phyloP scores from a whole-genome alignment of 768 basidiomycete species.

The Candolleomyces aberdarensis region DNA sequence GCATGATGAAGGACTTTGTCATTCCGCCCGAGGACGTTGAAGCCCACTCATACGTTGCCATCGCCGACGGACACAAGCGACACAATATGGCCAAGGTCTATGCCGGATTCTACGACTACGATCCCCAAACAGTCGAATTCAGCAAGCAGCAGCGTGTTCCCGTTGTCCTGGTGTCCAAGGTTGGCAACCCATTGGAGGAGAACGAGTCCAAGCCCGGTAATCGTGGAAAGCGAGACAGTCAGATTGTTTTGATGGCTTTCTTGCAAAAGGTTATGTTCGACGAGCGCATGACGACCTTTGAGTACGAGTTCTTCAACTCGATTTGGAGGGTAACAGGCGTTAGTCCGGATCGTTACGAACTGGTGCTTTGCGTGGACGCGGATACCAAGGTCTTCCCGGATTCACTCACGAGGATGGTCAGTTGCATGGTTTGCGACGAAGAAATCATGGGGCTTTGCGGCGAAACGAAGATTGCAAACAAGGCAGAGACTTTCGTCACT shows the following conservation, averaged over 20 bases:
- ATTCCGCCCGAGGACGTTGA: conserved; percentile 81
- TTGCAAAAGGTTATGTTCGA: conserved; percentile 99
- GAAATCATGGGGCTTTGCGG: conserved; percentile 99
- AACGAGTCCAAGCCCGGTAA: conserved; percentile 94
- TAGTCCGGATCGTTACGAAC: conserved; percentile 92
- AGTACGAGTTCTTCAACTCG: conserved; percentile 99
- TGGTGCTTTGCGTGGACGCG: conserved; percentile 94
- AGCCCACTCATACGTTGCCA: conserved; percentile 94
- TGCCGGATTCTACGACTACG: conserved; percentile 96
- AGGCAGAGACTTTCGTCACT: conserved; percentile 96
- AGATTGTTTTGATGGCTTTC: conserved; percentile 97
- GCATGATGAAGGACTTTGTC: conserved; percentile 97
- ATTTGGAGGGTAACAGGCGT: conserved; percentile 95
- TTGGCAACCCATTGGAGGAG: conserved; percentile 89
- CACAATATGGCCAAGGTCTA: conserved; percentile 99
- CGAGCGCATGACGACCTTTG: conserved; percentile 99
- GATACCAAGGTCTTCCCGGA: conserved; percentile 99
- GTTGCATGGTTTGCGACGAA: conserved; percentile 94
- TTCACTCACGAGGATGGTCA: conserved; percentile 91
- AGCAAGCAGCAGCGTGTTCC: conserved; percentile 97
- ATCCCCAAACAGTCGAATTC: conserved; percentile 81
- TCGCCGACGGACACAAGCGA: conserved; percentile 98
- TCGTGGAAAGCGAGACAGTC: conserved; percentile 97
- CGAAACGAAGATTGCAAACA: conserved; percentile 99
- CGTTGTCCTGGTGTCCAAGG: conserved; percentile 93